Conservation (phyloP, 75 land plant species). For the Sequoia sempervirens region DNA sequence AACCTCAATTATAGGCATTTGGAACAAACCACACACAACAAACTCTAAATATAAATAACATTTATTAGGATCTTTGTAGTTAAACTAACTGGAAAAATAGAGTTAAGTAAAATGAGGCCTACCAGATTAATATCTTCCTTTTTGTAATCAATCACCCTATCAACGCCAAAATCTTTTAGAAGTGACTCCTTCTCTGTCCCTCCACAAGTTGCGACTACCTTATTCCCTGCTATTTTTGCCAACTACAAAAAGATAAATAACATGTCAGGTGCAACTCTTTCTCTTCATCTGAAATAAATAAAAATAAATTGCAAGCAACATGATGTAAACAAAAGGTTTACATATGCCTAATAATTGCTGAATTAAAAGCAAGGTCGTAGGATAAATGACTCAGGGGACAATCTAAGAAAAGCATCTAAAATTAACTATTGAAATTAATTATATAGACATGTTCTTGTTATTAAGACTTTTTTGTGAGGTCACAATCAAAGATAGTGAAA, state of each 20-base stretch:
- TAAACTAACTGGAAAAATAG: not conserved
- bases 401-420: not conserved
- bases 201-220: conserved; percentile 96
- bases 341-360: not conserved
- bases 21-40: not conserved
- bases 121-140: conserved; percentile 79
- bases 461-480: no score
- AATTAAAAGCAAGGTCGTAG: not conserved
- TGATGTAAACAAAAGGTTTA: not conserved
- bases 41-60: not conserved
- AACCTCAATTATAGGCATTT: not conserved
- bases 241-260: conserved; percentile 41
- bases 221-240: conserved; percentile 96
- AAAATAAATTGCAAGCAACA: conserved; percentile 1
- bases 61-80: not conserved
- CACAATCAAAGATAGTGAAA: no score
- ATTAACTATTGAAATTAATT: not conserved
- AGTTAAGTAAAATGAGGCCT: conserved; percentile 7
- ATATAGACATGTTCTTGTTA: not conserved
- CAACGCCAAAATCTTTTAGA: conserved; percentile 77
- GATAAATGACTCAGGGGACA: not conserved
- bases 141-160: conserved; percentile 91
- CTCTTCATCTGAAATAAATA: not conserved
- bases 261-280: not conserved
- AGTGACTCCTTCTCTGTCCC: conserved; percentile 78